Conservation (phyloP, 2,329 filamentous ascomycete genomes). For the Arthrobotrys sinensis region DNA sequence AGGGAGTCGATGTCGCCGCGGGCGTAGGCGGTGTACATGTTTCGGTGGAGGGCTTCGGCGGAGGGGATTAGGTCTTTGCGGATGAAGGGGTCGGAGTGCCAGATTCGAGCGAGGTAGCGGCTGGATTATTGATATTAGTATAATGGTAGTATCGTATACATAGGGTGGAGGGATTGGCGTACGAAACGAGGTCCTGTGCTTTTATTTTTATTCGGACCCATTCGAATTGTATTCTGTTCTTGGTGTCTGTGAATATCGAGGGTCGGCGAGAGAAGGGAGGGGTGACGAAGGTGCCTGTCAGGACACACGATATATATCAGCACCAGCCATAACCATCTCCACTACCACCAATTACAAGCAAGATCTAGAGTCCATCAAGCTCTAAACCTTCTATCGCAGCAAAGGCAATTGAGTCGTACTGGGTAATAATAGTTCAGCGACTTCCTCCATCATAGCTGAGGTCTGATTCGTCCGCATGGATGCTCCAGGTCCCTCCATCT, state of each 20-base stretch:
- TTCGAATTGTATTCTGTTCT: slow-evolving; percentile 60
- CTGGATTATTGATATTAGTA: slow-evolving; percentile 26
- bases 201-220: slow-evolving; percentile 60
- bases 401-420: slow-evolving; percentile 22
- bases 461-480: slow-evolving; percentile 36
- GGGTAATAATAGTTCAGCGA: slow-evolving; percentile 39
- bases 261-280: slow-evolving; percentile 62
- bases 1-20: slow-evolving; percentile 62
- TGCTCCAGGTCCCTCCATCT: not conserved
- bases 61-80: slow-evolving; percentile 59
- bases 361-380: not conserved
- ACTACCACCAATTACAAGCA: no score
- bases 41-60: slow-evolving; percentile 61
- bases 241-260: slow-evolving; percentile 61
- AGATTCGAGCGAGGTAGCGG: slow-evolving; percentile 52
- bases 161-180: not conserved
- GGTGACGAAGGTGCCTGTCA: slow-evolving; percentile 63
- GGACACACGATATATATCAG: not conserved
- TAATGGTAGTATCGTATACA: not conserved
- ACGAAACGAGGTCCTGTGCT: slow-evolving; percentile 62
- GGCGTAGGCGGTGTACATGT: slow-evolving; percentile 64
- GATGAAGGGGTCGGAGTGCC: slow-evolving; percentile 44
- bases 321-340: not conserved
- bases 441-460: slow-evolving; percentile 25
- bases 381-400: not conserved